These are phyloP conservation scores for Endotrypanum monterogeii DNA, from an alignment of 208 protist genomes.

Conservation along the genomic window DNA sequence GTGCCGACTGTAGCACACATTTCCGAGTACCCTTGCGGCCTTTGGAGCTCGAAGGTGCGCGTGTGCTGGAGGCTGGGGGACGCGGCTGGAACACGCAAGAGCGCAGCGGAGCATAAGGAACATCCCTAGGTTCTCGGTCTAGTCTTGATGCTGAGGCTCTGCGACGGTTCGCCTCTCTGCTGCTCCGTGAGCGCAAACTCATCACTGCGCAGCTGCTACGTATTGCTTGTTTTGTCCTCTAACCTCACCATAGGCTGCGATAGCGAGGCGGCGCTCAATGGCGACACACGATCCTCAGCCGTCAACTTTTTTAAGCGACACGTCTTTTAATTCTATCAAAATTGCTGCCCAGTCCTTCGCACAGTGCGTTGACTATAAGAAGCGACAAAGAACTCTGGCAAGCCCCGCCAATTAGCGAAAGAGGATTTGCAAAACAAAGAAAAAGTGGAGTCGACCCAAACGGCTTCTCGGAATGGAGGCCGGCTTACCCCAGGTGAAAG, in stretches of 20 bases:
- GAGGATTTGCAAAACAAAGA: not conserved
- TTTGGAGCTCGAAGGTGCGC: constrained; percentile 2
- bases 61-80: not conserved
- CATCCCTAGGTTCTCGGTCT: constrained; percentile 9
- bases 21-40: constrained; percentile 2
- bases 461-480: not conserved
- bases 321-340: not conserved
- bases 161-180: constrained; percentile 7
- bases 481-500: not conserved
- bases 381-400: not conserved
- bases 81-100: constrained; percentile 4
- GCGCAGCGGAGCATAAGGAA: not conserved
- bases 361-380: not conserved
- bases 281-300: not conserved
- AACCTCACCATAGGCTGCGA: not conserved
- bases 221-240: not conserved
- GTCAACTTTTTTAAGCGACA: not conserved
- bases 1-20: not conserved
- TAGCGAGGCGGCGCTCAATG: not conserved
- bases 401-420: not conserved
- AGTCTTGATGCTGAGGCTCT: not conserved
- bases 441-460: not conserved
- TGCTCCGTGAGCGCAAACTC: constrained; percentile 10
- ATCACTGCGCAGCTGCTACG: not conserved
- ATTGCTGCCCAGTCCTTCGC: not conserved